Evolutionary conservation across 1,139 yeast species (phyloP).

Genomic region (Suhomyces panamericanus): DNA sequence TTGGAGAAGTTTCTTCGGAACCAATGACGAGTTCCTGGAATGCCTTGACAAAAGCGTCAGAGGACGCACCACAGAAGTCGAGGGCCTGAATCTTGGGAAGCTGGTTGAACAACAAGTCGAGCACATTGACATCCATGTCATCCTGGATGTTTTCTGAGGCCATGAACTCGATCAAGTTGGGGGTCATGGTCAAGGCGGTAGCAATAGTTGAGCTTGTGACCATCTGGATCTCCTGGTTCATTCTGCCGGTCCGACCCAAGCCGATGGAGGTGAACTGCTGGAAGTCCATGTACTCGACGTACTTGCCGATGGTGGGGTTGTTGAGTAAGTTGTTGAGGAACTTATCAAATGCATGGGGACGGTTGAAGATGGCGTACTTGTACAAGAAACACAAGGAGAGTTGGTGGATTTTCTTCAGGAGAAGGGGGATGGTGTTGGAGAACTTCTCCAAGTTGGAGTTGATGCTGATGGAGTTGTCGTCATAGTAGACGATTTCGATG

Average conservation of each 20-base stretch:
- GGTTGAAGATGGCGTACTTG: conserved; percentile 69
- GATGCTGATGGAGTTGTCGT: conserved; percentile 39
- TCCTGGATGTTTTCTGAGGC: conserved; percentile 86
- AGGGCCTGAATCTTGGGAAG: conserved; percentile 63
- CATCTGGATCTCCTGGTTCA: conserved; percentile 91
- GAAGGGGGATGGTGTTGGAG: conserved; percentile 40
- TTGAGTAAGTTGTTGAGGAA: conserved; percentile 59
- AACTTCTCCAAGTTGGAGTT: conserved; percentile 45
- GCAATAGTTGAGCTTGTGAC: conserved; percentile 74
- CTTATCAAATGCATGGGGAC: conserved; percentile 79
- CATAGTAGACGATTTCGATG: conserved; percentile 47
- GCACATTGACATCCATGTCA: conserved; percentile 66
- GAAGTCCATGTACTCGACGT: conserved; percentile 79
- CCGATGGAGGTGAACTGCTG: conserved; percentile 90
- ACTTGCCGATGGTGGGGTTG: conserved; percentile 56
- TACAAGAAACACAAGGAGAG: conserved; percentile 47
- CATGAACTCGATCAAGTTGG: conserved; percentile 73
- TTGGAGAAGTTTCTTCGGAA: conserved; percentile 14
- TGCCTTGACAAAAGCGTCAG: conserved; percentile 61
- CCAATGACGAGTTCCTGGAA: conserved; percentile 43
- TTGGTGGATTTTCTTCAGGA: conserved; percentile 37
- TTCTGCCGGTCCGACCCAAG: conserved; percentile 81
- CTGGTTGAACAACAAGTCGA: conserved; percentile 60
- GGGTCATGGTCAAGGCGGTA: conserved; percentile 59
- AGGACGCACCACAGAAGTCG: conserved; percentile 89